Evolutionary conservation across 345 rosid species (phyloP).

Genomic region (Eucalyptus polybractea): DNA sequence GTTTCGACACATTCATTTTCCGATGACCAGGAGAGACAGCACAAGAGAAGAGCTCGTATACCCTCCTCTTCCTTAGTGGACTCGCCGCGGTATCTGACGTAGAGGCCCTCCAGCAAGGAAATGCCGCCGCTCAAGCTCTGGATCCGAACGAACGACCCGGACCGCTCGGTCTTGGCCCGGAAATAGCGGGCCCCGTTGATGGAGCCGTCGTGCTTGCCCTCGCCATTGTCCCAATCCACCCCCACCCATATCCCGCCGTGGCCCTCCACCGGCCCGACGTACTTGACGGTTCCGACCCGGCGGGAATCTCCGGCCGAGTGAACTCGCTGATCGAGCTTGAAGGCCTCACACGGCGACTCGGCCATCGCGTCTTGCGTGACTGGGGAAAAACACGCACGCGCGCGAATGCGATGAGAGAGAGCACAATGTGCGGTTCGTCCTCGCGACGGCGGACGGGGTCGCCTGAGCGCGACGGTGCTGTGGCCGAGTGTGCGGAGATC

Average conservation of each 20-base stretch:
- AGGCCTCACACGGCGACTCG: neutral
- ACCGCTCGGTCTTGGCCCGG: slow-evolving; percentile 34
- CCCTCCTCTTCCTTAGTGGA: slow-evolving; percentile 78
- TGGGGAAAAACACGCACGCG: neutral
- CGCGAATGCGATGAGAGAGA: neutral
- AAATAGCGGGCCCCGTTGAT: slow-evolving; percentile 65
- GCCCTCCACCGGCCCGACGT: slow-evolving; percentile 53
- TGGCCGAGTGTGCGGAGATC: neutral
- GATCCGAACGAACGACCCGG: slow-evolving; percentile 65
- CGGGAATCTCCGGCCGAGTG: slow-evolving; percentile 49
- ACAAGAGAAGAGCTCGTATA: slow-evolving; percentile 15
- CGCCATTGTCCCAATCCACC: slow-evolving; percentile 73
- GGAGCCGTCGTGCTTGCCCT: slow-evolving; percentile 78
- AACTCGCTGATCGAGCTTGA: slow-evolving; percentile 57
- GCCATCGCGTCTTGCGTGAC: neutral
- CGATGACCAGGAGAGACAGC: neutral
- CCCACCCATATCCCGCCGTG: slow-evolving; percentile 69
- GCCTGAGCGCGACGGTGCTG: neutral
- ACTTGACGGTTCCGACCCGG: slow-evolving; percentile 66
- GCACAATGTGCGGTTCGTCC: neutral
- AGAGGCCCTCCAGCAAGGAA: slow-evolving; percentile 57
- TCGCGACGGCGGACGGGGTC: neutral
- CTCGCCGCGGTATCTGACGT: slow-evolving; percentile 43
- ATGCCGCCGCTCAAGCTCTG: slow-evolving; percentile 57
- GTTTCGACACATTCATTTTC: neutral